phyloP scores from a whole-genome alignment of 1,284 basidiomycete genomes.

The Trametes hirsuta region DNA sequence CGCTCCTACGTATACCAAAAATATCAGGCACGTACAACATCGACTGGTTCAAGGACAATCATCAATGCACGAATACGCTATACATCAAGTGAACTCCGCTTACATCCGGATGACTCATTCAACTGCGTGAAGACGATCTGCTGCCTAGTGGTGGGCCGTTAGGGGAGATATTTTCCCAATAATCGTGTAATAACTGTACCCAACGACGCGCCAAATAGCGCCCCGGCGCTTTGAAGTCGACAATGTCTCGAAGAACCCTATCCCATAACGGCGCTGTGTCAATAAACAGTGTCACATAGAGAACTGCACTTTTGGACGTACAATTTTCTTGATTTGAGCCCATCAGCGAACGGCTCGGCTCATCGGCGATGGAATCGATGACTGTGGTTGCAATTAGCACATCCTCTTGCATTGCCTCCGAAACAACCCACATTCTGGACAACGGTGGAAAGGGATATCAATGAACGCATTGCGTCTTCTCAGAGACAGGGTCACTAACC shows the following conservation, averaged over 20 bases:
- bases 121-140: constrained; percentile 60
- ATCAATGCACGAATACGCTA: neutral
- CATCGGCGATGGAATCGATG: constrained; percentile 48
- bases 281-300: neutral
- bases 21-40: constrained; percentile 18
- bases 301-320: constrained; percentile 24
- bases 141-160: constrained; percentile 39
- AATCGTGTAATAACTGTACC: constrained; percentile 32
- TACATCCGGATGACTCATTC: constrained; percentile 44
- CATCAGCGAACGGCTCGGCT: constrained; percentile 57
- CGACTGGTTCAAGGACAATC: constrained; percentile 19
- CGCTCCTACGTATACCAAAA: neutral
- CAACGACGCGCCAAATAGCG: constrained; percentile 62
- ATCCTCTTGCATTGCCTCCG: neutral
- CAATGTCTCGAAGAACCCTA: constrained; percentile 59
- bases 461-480: neutral
- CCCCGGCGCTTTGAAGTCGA: constrained; percentile 51
- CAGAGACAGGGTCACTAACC: constrained; percentile 28
- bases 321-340: constrained; percentile 62
- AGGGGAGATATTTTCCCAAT: neutral
- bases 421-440: constrained; percentile 34
- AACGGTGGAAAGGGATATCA: neutral
- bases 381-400: constrained; percentile 29
- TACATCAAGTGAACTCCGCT: constrained; percentile 23
- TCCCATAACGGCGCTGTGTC: neutral